A percentile compares a stretch with the other conserved stretches of the same genome.
Evolutionary conservation across 1,284 basidiomycete species (phyloP).

Genomic region (Sphaerobolus stellatus): DNA sequence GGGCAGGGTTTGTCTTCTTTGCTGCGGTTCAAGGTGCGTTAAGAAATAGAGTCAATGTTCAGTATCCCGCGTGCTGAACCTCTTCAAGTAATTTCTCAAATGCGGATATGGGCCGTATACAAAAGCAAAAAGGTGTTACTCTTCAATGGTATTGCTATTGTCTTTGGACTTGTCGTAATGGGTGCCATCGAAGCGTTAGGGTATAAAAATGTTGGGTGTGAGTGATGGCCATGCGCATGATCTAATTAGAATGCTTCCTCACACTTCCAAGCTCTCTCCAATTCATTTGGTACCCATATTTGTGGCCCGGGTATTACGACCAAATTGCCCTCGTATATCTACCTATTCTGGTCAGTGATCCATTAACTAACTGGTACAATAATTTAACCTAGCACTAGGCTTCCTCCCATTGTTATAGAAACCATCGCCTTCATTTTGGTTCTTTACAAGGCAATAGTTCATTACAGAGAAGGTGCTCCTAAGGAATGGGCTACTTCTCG

Average conservation of each 20-base stretch:
- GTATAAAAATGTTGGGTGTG: background rate
- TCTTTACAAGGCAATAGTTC: constrained; percentile 1
- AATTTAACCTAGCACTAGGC: background rate
- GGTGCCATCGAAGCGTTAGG: constrained; percentile 2
- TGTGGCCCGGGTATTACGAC: constrained; percentile 3
- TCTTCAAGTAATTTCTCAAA: constrained; percentile 4
- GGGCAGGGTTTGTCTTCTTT: constrained; percentile 11
- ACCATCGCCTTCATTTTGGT: constrained; percentile 5
- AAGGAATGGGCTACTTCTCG: constrained; percentile 10
- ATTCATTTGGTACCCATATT: background rate
- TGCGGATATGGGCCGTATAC: constrained; percentile 13
- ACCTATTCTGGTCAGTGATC: constrained; percentile 4
- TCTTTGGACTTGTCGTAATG: constrained; percentile 2
- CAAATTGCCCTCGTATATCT: background rate
- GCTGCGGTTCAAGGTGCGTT: constrained; percentile 10
- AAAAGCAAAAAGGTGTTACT: background rate
- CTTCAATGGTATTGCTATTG: background rate
- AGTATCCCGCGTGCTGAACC: background rate
- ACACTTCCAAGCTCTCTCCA: background rate
- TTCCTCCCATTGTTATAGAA: constrained; percentile 9
- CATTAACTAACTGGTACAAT: background rate
- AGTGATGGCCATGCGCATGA: background rate
- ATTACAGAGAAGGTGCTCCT: constrained; percentile 1
- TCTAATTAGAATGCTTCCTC: background rate
- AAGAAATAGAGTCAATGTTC: background rate